Evolutionary conservation across 352 stramenopile genomes (phyloP).

Genomic region (Globisporangium spiculum): DNA sequence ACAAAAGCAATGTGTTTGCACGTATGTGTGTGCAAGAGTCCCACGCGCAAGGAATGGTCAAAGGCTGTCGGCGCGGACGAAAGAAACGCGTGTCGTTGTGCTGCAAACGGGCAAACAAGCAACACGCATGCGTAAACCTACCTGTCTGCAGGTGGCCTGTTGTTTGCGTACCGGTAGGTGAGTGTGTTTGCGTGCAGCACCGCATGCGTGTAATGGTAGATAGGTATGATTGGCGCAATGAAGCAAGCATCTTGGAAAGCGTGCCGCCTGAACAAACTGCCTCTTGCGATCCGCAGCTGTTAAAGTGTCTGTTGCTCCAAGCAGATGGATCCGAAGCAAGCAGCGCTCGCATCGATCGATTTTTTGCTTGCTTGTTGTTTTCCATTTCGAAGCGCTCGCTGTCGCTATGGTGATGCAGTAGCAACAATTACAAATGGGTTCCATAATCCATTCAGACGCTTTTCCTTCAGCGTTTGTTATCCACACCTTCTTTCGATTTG

Average conservation of each 20-base stretch:
- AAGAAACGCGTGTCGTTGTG: not conserved
- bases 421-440: not conserved
- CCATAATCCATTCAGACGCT: not conserved
- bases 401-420: not conserved
- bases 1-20: not conserved
- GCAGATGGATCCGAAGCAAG: too few species aligned
- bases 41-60: not conserved
- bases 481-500: not conserved
- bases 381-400: slow-evolving; percentile 2
- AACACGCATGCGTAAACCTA: not conserved
- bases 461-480: not conserved
- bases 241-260: too few species aligned
- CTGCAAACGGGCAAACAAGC: not conserved
- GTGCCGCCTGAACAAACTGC: too few species aligned
- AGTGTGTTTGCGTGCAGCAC: too few species aligned
- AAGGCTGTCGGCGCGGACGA: not conserved
- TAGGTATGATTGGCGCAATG: too few species aligned
- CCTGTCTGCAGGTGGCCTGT: not conserved
- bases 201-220: too few species aligned
- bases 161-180: not conserved
- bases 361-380: too few species aligned
- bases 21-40: not conserved
- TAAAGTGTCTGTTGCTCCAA: too few species aligned
- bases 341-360: too few species aligned
- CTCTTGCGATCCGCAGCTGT: too few species aligned